Base-by-base conservation (phyloP, 441 rosid species). In the Eugenia klotzschiana region DNA sequence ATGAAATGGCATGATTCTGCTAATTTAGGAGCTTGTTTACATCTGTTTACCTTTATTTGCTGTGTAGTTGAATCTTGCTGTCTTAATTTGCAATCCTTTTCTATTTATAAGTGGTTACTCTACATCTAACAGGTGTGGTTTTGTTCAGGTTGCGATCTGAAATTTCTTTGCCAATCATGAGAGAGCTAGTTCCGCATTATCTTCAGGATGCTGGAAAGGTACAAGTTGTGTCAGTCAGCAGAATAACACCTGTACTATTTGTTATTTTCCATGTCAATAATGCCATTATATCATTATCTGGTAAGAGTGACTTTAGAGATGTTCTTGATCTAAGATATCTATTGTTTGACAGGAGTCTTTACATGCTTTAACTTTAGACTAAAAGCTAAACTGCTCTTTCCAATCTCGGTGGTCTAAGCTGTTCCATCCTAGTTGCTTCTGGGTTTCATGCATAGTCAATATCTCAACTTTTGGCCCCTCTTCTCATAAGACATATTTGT, bases 131-230 rank as follows among this genome's bases (percentile, higher is more conserved):
- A 23, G 27, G 83, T 27, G 64, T 85, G 81, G 25, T 84, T 86
- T 20, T 83, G 72, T 83, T 83, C 94, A 97, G 99, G 96, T 90
- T 91, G 89, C 93, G 95, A 83, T 91, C 99, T 86, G 99, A 97
- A 91, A 93, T 97, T 89, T 93, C 98, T 85, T 91, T 97, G 88
- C 99, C 98, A 55, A 92, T 97, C 79, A 91, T 94, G 94, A 95
- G 91, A 93, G 99, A 97, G 88, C 91, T 97, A 90, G 91, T 93
- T 91, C 99, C 99, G 40, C 98, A 97, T 90, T 97, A 97, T 91
- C 99, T 97, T 86, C 98, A 94, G 87, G 99, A 96, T 85, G 82
- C 91, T 49, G 92, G 96, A 87, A 97, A 96, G 98, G 99, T 97
- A 90, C 79, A 2, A 26, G 54, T 50, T 51, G 37, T 33, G 46